These are phyloP conservation scores for Rhododendron williamsianum DNA, from an alignment of 148 eudicot species.

Conservation along the genomic window DNA sequence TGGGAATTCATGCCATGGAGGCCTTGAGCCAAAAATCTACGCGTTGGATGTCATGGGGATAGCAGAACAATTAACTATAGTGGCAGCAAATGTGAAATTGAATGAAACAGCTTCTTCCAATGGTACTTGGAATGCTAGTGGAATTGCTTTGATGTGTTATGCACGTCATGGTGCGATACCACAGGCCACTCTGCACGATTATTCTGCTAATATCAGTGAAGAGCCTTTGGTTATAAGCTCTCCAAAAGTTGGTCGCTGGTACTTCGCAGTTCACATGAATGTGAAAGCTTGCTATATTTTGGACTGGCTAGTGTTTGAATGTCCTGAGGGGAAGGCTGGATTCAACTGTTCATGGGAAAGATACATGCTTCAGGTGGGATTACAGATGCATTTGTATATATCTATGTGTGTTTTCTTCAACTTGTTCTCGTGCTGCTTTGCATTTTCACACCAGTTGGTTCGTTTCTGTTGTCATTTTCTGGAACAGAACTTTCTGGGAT, in stretches of 20 bases:
- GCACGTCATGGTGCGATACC: constrained; percentile 83
- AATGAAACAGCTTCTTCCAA: constrained; percentile 30
- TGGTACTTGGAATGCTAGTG: constrained; percentile 23
- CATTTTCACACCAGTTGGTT: background rate
- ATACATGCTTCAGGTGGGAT: constrained; percentile 70
- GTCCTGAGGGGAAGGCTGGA: constrained; percentile 74
- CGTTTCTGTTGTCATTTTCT: background rate
- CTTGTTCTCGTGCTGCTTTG: background rate
- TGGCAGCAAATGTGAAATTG: constrained; percentile 32
- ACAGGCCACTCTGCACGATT: constrained; percentile 45
- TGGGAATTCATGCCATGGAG: constrained; percentile 46
- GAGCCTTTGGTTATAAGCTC: constrained; percentile 52
- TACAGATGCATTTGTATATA: background rate
- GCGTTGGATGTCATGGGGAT: constrained; percentile 55
- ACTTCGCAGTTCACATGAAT: constrained; percentile 38
- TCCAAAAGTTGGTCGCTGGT: constrained; percentile 86
- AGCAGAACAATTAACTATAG: constrained; percentile 43
- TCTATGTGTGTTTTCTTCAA: background rate
- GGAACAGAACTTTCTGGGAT: background rate
- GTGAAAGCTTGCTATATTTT: constrained; percentile 57
- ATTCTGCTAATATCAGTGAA: constrained; percentile 50
- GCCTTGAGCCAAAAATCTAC: constrained; percentile 41
- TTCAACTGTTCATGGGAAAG: constrained; percentile 60
- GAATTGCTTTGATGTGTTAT: constrained; percentile 52
- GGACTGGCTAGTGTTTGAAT: constrained; percentile 52